These are phyloP conservation scores for Dryas drummondii DNA, from an alignment of 306 rosid species.

Conservation along the genomic window DNA sequence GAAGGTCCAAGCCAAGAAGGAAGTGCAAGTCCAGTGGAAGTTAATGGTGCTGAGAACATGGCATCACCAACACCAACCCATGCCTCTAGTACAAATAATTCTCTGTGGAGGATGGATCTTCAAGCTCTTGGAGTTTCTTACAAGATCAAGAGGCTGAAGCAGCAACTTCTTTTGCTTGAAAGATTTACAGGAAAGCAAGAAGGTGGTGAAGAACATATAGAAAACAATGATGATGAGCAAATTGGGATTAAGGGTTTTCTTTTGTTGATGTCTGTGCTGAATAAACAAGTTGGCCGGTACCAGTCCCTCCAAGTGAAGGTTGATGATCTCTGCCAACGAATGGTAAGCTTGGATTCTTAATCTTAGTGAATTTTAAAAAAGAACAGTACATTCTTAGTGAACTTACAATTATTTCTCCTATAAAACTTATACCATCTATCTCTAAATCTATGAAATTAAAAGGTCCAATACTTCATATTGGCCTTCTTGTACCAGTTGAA, in stretches of 20 bases:
- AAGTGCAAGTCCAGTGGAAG: conserved; percentile 27
- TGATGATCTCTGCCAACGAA: conserved; percentile 79
- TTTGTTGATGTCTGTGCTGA: conserved; percentile 53
- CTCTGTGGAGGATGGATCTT: conserved; percentile 83
- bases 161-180: conserved; percentile 80
- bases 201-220: conserved; percentile 35
- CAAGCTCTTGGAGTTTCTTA: conserved; percentile 88
- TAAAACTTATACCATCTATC: neutral
- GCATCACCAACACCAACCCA: conserved; percentile 22
- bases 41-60: conserved; percentile 20
- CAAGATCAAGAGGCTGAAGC: conserved; percentile 94
- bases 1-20: conserved; percentile 27
- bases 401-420: neutral
- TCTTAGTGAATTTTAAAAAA: conserved; percentile 13
- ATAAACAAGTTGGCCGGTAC: conserved; percentile 78
- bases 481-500: too few relatives aligned
- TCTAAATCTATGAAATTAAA: neutral
- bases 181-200: conserved; percentile 73
- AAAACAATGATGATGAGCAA: conserved; percentile 42
- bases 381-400: neutral
- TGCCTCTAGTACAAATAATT: conserved; percentile 24
- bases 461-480: neutral
- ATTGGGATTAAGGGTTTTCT: conserved; percentile 49
- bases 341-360: conserved; percentile 53
- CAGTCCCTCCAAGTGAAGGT: conserved; percentile 77